Conservation (phyloP, 257 asterid species). For the Capsicum chinense region DNA sequence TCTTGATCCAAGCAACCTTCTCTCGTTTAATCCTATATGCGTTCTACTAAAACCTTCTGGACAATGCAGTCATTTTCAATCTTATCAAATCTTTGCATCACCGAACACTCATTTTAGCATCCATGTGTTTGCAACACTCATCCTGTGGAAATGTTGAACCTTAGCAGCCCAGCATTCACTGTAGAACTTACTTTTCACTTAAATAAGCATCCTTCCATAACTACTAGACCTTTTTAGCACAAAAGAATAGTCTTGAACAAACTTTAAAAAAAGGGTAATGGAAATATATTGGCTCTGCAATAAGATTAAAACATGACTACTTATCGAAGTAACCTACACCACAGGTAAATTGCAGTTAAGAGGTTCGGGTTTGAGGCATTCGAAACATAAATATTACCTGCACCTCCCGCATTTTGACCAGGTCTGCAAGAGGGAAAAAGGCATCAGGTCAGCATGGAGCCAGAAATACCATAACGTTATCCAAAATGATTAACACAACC, state of each 20-base stretch:
- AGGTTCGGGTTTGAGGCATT: not conserved
- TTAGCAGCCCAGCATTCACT: not conserved
- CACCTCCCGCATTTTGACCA: conserved; percentile 44
- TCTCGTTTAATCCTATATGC: not conserved
- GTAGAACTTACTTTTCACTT: not conserved
- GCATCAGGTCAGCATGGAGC: conserved; percentile 7
- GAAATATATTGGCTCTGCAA: not conserved
- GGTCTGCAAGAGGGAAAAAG: conserved; percentile 42
- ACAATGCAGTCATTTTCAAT: not conserved
- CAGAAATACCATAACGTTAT: conserved; percentile 10
- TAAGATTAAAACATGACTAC: not conserved
- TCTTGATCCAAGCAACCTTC: not conserved
- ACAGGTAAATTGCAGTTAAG: not conserved
- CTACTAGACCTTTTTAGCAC: conserved; percentile 14
- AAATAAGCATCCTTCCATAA: not conserved
- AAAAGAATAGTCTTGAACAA: not conserved
- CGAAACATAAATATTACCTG: conserved; percentile 23
- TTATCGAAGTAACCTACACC: not conserved
- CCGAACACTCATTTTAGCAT: not conserved
- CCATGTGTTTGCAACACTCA: not conserved
- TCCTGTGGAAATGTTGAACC: not conserved
- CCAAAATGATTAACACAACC: conserved; percentile 6
- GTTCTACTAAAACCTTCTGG: not conserved
- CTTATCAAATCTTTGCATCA: not conserved
- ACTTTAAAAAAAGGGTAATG: not conserved